phyloP scores from a whole-genome alignment of 805 yeast genomes.

The Yamadazyma sp. region DNA sequence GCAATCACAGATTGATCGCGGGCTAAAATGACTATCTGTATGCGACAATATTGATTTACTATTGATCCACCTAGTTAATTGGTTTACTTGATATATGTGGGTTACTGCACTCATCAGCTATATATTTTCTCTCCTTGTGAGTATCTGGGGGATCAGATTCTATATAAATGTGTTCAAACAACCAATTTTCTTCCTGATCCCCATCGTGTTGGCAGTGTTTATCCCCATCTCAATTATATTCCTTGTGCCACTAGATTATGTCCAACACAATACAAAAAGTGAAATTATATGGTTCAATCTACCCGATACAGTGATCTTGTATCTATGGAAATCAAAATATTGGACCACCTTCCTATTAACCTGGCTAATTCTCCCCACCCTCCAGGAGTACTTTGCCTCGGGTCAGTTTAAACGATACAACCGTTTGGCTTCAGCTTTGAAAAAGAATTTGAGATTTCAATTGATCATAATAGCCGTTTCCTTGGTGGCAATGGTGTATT shows the following conservation, averaged over 20 bases:
- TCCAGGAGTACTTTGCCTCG: constrained; percentile 71
- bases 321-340: constrained; percentile 71
- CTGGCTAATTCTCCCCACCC: constrained; percentile 71
- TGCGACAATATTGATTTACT: no score
- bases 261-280: constrained; percentile 47
- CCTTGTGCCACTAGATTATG: constrained; percentile 71
- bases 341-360: constrained; percentile 81
- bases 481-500: constrained; percentile 55
- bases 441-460: constrained; percentile 60
- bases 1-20: no score
- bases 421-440: constrained; percentile 56
- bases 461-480: constrained; percentile 54
- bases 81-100: no score
- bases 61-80: no score
- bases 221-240: constrained; percentile 75
- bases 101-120: constrained; percentile 27
- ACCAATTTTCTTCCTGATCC: constrained; percentile 43
- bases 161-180: constrained; percentile 36
- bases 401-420: constrained; percentile 56
- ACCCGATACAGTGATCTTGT: constrained; percentile 45
- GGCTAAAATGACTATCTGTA: no score
- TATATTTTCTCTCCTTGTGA: constrained; percentile 23
- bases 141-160: constrained; percentile 30
- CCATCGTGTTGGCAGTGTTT: constrained; percentile 59
- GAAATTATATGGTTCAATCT: constrained; percentile 45